These are phyloP conservation scores for Starmerella gropengiesseri DNA, from an alignment of 805 yeast species.

Conservation along the genomic window DNA sequence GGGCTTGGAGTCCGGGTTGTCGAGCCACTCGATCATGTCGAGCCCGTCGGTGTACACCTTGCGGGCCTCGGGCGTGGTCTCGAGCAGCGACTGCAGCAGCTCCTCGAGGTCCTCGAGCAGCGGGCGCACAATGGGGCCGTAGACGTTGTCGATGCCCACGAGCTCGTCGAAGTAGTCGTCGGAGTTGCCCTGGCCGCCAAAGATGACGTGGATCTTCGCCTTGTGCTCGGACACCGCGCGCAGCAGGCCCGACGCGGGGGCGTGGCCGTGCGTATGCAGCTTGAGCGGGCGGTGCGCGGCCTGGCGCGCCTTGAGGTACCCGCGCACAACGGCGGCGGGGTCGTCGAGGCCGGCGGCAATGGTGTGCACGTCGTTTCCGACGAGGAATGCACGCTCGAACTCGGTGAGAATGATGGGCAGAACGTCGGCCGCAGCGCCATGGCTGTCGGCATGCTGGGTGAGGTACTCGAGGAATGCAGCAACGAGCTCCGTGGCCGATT, in stretches of 20 bases:
- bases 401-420: slow-evolving; percentile 62
- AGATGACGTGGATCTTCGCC: slow-evolving; percentile 68
- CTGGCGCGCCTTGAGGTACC: slow-evolving; percentile 57
- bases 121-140: slow-evolving; percentile 62
- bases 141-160: slow-evolving; percentile 68
- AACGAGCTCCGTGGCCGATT: slow-evolving; percentile 63
- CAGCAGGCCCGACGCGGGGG: slow-evolving; percentile 46
- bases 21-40: slow-evolving; percentile 79
- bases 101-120: slow-evolving; percentile 60
- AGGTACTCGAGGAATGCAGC: slow-evolving; percentile 65
- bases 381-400: slow-evolving; percentile 70
- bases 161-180: slow-evolving; percentile 96
- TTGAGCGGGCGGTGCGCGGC: slow-evolving; percentile 41
- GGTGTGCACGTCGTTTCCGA: slow-evolving; percentile 74
- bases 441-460: slow-evolving; percentile 22
- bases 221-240: slow-evolving; percentile 46
- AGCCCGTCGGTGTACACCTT: slow-evolving; percentile 91
- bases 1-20: slow-evolving; percentile 76
- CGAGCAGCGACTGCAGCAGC: slow-evolving; percentile 55
- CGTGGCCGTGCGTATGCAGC: slow-evolving; percentile 29
- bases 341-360: slow-evolving; percentile 71
- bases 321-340: slow-evolving; percentile 61
- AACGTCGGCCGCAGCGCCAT: slow-evolving; percentile 42
- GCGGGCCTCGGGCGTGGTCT: slow-evolving; percentile 63
- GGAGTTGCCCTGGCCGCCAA: slow-evolving; percentile 98